Percentiles rank a stretch among this genome's conserved stretches.
Conservation (phyloP, 352 stramenopile genomes). For the Hyaloperonospora arabidopsidis region DNA sequence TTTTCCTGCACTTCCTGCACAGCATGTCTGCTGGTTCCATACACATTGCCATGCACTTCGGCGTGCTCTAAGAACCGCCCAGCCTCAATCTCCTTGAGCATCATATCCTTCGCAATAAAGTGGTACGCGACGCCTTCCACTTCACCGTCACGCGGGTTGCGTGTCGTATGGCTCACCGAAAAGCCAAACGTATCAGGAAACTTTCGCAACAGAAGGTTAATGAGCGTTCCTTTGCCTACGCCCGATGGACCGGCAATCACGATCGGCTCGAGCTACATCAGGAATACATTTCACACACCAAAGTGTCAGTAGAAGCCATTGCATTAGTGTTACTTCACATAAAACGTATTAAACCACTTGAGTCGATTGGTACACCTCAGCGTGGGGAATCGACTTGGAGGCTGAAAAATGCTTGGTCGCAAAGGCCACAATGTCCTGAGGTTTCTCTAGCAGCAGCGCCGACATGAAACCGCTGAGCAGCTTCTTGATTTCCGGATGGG, state of each 20-base stretch:
- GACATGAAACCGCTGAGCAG: slow-evolving; percentile 85
- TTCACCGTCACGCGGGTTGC: slow-evolving; percentile 89
- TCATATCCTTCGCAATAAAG: slow-evolving; percentile 90
- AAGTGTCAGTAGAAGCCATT: not conserved
- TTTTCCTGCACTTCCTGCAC: slow-evolving; percentile 89
- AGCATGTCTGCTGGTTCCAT: slow-evolving; percentile 91
- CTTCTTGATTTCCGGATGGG: slow-evolving; percentile 86
- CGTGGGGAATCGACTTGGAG: slow-evolving; percentile 47
- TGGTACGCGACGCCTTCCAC: slow-evolving; percentile 95
- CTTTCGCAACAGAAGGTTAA: slow-evolving; percentile 85
- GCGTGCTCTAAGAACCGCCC: slow-evolving; percentile 97
- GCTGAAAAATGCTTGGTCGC: slow-evolving; percentile 70
- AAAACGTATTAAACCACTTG: no score
- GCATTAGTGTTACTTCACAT: not conserved
- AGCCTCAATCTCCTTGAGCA: slow-evolving; percentile 90
- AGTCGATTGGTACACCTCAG: slow-evolving; percentile 25
- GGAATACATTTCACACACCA: not conserved
- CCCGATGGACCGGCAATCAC: slow-evolving; percentile 88
- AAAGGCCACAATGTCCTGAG: slow-evolving; percentile 71
- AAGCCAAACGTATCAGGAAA: slow-evolving; percentile 90
- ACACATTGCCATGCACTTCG: slow-evolving; percentile 96
- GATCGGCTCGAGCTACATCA: slow-evolving; percentile 58
- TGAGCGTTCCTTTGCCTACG: slow-evolving; percentile 94
- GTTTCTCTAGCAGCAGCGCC: slow-evolving; percentile 82
- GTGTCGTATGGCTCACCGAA: slow-evolving; percentile 96